phyloP scores from a whole-genome alignment of 2,329 filamentous ascomycete genomes.

The Stemphylium beticola region DNA sequence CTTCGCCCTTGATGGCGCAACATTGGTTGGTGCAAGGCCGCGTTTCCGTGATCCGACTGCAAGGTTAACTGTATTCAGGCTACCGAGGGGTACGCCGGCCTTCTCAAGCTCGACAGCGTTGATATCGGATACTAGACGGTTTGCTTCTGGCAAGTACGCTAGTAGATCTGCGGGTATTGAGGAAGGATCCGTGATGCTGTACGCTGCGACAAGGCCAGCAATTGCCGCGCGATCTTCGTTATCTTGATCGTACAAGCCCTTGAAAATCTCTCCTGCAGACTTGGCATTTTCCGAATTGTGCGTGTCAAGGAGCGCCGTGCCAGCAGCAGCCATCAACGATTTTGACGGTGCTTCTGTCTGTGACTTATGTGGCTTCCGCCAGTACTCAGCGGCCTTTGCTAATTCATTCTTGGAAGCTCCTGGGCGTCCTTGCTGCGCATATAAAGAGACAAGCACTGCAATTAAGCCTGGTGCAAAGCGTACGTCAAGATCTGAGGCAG shows the following conservation, averaged over 20 bases:
- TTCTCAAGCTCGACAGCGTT: constrained; percentile 68
- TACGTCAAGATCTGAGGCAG: constrained; percentile 66
- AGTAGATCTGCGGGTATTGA: constrained; percentile 62
- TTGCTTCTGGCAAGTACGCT: constrained; percentile 65
- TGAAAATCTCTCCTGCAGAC: constrained; percentile 79
- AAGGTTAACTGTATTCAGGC: constrained; percentile 39
- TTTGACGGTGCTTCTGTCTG: constrained; percentile 51
- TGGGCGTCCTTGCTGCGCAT: constrained; percentile 76
- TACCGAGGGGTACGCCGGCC: constrained; percentile 66
- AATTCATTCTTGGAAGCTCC: constrained; percentile 75
- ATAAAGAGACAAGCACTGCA: constrained; percentile 78
- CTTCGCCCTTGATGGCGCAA: constrained; percentile 60
- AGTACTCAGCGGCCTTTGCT: constrained; percentile 79
- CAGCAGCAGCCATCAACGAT: constrained; percentile 76
- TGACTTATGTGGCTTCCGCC: constrained; percentile 66
- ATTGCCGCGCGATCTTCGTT: constrained; percentile 72
- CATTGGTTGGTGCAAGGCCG: constrained; percentile 45
- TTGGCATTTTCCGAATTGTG: constrained; percentile 70
- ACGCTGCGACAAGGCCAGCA: constrained; percentile 85
- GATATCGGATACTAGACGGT: constrained; percentile 65
- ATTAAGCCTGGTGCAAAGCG: constrained; percentile 86
- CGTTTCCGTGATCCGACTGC: constrained; percentile 48
- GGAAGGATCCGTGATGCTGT: constrained; percentile 66
- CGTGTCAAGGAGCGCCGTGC: constrained; percentile 80
- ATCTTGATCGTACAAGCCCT: constrained; percentile 69